These are phyloP conservation scores for Spergularia marina DNA, from an alignment of 148 eudicot genomes.

Conservation along the genomic window DNA sequence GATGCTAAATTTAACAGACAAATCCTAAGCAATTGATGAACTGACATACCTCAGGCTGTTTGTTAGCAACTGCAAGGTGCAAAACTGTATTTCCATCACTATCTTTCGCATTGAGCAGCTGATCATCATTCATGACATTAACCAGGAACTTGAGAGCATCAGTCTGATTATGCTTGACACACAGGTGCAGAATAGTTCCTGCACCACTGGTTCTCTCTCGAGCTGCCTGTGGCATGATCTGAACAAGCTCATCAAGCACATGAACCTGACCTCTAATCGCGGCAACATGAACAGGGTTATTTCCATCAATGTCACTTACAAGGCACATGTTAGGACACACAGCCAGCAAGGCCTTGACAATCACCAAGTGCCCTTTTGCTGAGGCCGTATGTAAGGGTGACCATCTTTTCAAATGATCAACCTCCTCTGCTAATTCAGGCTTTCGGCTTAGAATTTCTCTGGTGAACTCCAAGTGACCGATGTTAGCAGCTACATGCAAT, in stretches of 20 bases:
- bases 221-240: conserved; percentile 10
- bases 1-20: too few relatives aligned
- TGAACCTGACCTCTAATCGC: conserved; percentile 6
- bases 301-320: conserved; percentile 20
- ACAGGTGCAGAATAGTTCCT: conserved; percentile 26
- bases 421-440: conserved; percentile 27
- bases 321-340: conserved; percentile 20
- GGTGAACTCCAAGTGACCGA: conserved; percentile 28
- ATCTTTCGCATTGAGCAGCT: conserved; percentile 11
- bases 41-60: background rate
- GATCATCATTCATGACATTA: background rate
- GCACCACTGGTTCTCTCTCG: background rate
- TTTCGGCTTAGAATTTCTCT: conserved; percentile 22
- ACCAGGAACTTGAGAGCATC: conserved; percentile 4
- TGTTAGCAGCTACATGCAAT: conserved; percentile 30
- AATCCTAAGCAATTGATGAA: too few relatives aligned
- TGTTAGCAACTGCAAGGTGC: conserved; percentile 13
- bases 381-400: conserved; percentile 45
- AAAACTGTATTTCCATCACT: conserved; percentile 18
- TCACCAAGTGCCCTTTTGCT: conserved; percentile 20
- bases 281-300: conserved; percentile 33
- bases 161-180: conserved; percentile 17
- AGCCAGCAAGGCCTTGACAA: conserved; percentile 14
- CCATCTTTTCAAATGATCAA: conserved; percentile 23
- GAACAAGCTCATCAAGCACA: conserved; percentile 18